Base-by-base conservation (phyloP, 345 rosid species). In the Gossypium anomalum region DNA sequence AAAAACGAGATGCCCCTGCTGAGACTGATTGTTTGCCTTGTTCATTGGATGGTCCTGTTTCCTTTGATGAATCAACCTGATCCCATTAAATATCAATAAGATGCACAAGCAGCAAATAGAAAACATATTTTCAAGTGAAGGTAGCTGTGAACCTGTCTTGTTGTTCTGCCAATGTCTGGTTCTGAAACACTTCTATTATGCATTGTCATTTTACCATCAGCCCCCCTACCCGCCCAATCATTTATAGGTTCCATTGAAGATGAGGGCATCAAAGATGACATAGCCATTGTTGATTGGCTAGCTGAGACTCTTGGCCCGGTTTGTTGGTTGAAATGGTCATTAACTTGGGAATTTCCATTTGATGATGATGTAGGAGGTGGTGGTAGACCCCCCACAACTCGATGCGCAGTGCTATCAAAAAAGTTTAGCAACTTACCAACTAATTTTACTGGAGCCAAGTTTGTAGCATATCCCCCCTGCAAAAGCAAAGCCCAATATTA, bases 101-200 rank as follows among this genome's bases (percentile, higher is more conserved):
- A 67, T 23, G 67, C 69, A 61, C 17, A 82, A 53, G 71, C 43
- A 75, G 66, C 53, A 47, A 74, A 14, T 38, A 19, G 9, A 3
- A 34, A 3, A 49, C n/a, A 47, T 22, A 5, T 55, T 8, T 60
- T 59, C 76, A 69, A 48, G 67, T 72, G 45, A 62, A 72, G 23
- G 52, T 14, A 52, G 65, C 51, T 34, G 52, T 62, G 38, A 61
- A 91, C 97, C 97, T 89, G 97, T 84, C 86, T 85, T 2, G 97
- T 94, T 64, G 79, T 89, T 81, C 94, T 84, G 73, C 93, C 90
- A 74, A 92, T 80, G 80, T 92, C 87, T 29, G 97, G 97, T 77
- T 92, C 97, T 15, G 97, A 92, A 73, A 85, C 94, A 82, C 97
- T 92, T 83, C 97, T 85, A 71, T 78, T 87, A 67, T 85, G 87